Conservation (phyloP, 176 grass and related monocot genomes). For the Puya raimondii region DNA sequence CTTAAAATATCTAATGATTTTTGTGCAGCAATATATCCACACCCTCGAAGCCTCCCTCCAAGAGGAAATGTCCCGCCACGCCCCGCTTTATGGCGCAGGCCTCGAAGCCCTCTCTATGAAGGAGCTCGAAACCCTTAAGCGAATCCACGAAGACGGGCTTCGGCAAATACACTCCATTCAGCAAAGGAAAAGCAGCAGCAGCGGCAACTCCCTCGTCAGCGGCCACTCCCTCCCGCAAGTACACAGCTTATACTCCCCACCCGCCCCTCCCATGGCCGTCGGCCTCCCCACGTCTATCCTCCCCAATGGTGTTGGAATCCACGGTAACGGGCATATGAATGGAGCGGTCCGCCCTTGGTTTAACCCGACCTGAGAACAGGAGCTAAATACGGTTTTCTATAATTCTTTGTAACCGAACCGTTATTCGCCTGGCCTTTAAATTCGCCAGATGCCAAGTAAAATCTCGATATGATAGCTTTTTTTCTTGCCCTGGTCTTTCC, state of each 20-base stretch:
- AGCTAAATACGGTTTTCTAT: slow-evolving; percentile 26
- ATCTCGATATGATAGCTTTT: slow-evolving; percentile 38
- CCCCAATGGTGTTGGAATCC: slow-evolving; percentile 49
- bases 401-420: slow-evolving; percentile 25
- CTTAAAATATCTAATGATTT: background rate
- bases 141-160: slow-evolving; percentile 76
- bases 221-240: slow-evolving; percentile 35
- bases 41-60: slow-evolving; percentile 78
- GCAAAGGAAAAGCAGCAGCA: slow-evolving; percentile 47
- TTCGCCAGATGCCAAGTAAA: slow-evolving; percentile 39
- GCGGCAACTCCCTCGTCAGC: slow-evolving; percentile 34
- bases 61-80: slow-evolving; percentile 92
- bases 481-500: slow-evolving; percentile 30
- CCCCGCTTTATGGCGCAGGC: slow-evolving; percentile 65
- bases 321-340: slow-evolving; percentile 59
- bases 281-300: slow-evolving; percentile 46
- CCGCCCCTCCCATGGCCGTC: slow-evolving; percentile 41
- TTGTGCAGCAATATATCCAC: slow-evolving; percentile 85
- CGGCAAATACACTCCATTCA: slow-evolving; percentile 59
- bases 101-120: slow-evolving; percentile 56
- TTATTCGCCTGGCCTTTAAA: slow-evolving; percentile 30
- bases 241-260: slow-evolving; percentile 42
- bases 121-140: slow-evolving; percentile 71
- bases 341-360: slow-evolving; percentile 38
- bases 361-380: slow-evolving; percentile 37